Base-by-base conservation (phyloP, 1,139 yeast species). In the Candida labiduridarum region DNA sequence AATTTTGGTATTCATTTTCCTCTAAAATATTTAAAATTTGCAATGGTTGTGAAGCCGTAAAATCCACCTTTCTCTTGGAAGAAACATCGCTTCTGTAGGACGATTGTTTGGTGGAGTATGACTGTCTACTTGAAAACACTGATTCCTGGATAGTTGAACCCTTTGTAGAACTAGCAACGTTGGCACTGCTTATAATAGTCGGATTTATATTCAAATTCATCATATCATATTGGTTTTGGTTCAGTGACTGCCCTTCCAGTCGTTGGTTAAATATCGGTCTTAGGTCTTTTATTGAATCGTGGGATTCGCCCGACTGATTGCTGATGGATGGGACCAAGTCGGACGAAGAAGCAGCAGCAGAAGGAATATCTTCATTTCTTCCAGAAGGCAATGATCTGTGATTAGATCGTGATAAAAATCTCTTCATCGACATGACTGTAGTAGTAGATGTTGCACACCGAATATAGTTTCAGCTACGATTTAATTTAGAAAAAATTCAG, bases 31-130 rank as follows among this genome's bases (percentile, higher is more conserved):
- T 74, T 44, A 74, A 58, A 46, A 73, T 67, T 51, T 73, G 79
- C 51, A 76, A 66, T 10, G 76, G 67, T 53, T 72, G 78, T 27
- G 72, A 67, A 52, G 58, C 62, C 14, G 49, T 60, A 30, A 35
- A 50, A 12, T 48, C 47, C 14, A 25, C 6, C 6, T 50, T 46
- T 15, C 39, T 14, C 22, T 41, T 41, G 9, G 35, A 39, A 15
- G 48, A 18, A 33, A 45, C 44, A 8, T 14, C 44, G 36, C 52
- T 49, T 18, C 54, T 50, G 40, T 62, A 60, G 3, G 79, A 74
- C 9, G 79, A 73, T 55, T 70, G 78, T 30, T 69, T 69, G 4
- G 80, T 74, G 10, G 79, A 72, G 47, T 63, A 60, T 5, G 78
- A 69, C 49, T 63, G 66, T 48, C 68, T 66, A 46, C 74, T 64